Evolutionary conservation across 495 filamentous ascomycete genomes (phyloP).

Genomic region (Lophiotrema nucula): DNA sequence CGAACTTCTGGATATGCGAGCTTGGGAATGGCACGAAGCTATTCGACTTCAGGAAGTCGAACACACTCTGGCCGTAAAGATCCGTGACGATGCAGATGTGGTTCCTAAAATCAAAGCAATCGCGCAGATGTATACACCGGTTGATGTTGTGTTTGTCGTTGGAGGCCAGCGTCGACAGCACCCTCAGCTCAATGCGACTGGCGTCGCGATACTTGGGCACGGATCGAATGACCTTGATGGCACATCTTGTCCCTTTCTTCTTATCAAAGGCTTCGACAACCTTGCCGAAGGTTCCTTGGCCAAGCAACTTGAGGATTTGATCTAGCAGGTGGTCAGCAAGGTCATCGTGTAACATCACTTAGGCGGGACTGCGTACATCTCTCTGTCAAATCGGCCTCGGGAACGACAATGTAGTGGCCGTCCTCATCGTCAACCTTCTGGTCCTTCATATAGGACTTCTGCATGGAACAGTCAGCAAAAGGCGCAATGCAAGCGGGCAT

Average conservation of each 20-base stretch:
- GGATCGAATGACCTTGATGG: slow-evolving; percentile 96
- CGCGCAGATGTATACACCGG: slow-evolving; percentile 92
- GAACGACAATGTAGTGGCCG: slow-evolving; percentile 89
- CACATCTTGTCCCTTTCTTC: slow-evolving; percentile 70
- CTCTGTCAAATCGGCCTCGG: slow-evolving; percentile 77
- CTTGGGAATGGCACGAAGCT: slow-evolving; percentile 96
- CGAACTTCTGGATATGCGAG: slow-evolving; percentile 97
- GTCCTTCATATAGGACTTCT: slow-evolving; percentile 49
- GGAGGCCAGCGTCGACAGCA: slow-evolving; percentile 81
- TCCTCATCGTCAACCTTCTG: slow-evolving; percentile 89
- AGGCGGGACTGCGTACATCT: slow-evolving; percentile 67
- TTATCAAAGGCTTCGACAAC: slow-evolving; percentile 90
- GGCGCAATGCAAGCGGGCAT: too few relatives aligned
- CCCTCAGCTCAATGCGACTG: slow-evolving; percentile 90
- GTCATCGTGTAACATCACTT: not conserved
- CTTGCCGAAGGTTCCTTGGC: slow-evolving; percentile 97
- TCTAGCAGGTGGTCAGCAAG: slow-evolving; percentile 52
- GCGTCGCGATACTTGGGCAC: slow-evolving; percentile 98
- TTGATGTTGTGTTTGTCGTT: slow-evolving; percentile 93
- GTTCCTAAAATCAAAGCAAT: slow-evolving; percentile 96
- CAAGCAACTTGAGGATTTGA: slow-evolving; percentile 80
- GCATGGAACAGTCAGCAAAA: slow-evolving; percentile 5
- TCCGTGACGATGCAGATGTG: slow-evolving; percentile 99
- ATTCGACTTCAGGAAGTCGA: slow-evolving; percentile 96
- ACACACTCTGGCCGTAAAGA: slow-evolving; percentile 91